Percentiles rank a stretch among this genome's conserved stretches.
phyloP scores from a whole-genome alignment of 2,329 filamentous ascomycete species.

The Nemania abortiva region DNA sequence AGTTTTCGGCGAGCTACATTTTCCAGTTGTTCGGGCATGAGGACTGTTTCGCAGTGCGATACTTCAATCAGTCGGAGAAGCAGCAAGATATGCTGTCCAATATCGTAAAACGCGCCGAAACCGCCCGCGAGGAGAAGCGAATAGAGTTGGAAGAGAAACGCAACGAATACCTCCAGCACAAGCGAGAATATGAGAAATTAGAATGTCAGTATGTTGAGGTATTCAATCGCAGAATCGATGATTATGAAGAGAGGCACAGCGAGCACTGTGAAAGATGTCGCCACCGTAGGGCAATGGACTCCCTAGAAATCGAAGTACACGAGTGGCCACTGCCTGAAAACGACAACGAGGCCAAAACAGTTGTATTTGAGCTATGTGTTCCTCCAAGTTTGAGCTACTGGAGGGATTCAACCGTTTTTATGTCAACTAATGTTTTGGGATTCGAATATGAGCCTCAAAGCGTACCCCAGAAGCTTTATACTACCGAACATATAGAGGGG shows the following conservation, averaged over 20 bases:
- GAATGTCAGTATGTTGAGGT: slow-evolving; percentile 24
- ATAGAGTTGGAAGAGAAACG: slow-evolving; percentile 49
- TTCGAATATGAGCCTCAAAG: slow-evolving; percentile 27
- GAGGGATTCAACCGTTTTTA: slow-evolving; percentile 60
- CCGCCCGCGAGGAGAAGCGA: slow-evolving; percentile 47
- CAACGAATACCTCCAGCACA: slow-evolving; percentile 49
- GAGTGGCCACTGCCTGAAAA: slow-evolving; percentile 67
- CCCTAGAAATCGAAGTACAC: slow-evolving; percentile 60
- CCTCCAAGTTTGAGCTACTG: slow-evolving; percentile 59
- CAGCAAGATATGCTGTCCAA: slow-evolving; percentile 57
- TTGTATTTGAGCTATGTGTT: slow-evolving; percentile 64
- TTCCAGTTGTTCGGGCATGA: slow-evolving; percentile 54
- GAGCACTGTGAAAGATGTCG: slow-evolving; percentile 55
- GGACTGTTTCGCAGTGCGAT: slow-evolving; percentile 61
- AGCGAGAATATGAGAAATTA: slow-evolving; percentile 21
- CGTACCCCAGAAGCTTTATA: slow-evolving; percentile 50
- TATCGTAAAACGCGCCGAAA: neutral
- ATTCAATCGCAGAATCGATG: neutral
- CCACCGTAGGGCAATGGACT: slow-evolving; percentile 48
- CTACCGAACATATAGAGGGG: neutral
- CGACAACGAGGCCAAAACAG: slow-evolving; percentile 53
- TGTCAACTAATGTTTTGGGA: slow-evolving; percentile 57
- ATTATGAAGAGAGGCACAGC: neutral
- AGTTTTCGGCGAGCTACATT: slow-evolving; percentile 47
- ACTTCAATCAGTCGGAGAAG: slow-evolving; percentile 57